Base-by-base conservation (phyloP, 371 early-diverging fungal species). In the Actinomucor elegans region DNA sequence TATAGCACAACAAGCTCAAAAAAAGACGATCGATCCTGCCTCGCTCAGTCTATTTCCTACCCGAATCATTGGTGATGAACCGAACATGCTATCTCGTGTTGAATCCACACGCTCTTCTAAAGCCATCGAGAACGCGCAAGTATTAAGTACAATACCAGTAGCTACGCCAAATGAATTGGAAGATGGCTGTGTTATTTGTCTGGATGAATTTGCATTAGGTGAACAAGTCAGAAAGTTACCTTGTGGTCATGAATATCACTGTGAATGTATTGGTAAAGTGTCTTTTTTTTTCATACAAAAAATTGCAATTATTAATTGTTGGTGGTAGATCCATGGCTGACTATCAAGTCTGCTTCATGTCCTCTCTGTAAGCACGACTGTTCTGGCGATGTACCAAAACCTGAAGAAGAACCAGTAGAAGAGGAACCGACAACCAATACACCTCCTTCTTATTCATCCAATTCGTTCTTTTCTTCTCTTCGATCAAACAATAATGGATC, bases 201-300 rank as follows among this genome's bases (percentile, higher is more conserved):
- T 94, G 34, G 84, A 85, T 56, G 88, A 84, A 10, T 93, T 86
- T 66, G 73, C 66, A 6, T 34, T 55, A 4, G 85, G 83, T 14
- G 90, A 90, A 21, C 51, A 59, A 21, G 59, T 94, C 35, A 71
- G 93, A 3, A 54, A 73, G 20, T 71, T 95, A 11, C 80, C 83
- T 2, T 95, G 95, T 61, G 69, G 70, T 3, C 95, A 95, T 66
- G 81, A 80, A 51, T 95, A 86, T 62, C 95, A 94, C 53, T 70
- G 79, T 18, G 87, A 86, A 38, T 95, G 96, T 67, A 83, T 94
- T 45, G 93, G 91, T 79, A 76, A 68, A 55, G 5, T 49, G 20
- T 26, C n/a, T n/a, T n/a, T n/a, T n/a, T n/a, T n/a, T n/a, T n/a
- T n/a, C 15, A 34, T 20, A 12, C 24, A 33, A 41, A 42, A 42